Conservation (phyloP, 768 basidiomycete species). For the Tricholoma sp. region DNA sequence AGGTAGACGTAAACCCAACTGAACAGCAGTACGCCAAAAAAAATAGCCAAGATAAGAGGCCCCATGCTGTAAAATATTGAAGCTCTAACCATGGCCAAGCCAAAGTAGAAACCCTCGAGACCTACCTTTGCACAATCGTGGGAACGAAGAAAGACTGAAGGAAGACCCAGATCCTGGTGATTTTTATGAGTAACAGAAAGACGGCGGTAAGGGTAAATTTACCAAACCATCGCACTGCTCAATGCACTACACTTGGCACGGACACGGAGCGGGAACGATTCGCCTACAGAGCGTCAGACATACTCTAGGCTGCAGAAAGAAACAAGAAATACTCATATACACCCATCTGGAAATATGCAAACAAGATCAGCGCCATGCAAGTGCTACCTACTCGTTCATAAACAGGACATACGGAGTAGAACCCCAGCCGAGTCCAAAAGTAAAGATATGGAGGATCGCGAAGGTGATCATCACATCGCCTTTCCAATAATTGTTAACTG, state of each 20-base stretch:
- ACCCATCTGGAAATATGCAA: conserved; percentile 43
- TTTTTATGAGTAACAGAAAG: conserved; percentile 15
- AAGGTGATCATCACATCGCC: conserved; percentile 70
- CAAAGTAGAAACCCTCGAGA: not conserved
- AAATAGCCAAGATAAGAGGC: conserved; percentile 70
- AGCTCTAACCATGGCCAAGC: not conserved
- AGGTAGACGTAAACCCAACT: conserved; percentile 71
- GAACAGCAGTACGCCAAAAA: conserved; percentile 68
- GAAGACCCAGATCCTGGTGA: conserved; percentile 75
- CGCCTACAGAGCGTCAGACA: conserved; percentile 27
- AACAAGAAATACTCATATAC: conserved; percentile 42
- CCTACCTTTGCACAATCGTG: conserved; percentile 51
- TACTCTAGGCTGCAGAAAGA: not conserved
- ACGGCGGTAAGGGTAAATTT: not conserved
- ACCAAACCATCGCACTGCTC: conserved; percentile 51
- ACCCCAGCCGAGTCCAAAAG: conserved; percentile 73
- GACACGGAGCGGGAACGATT: conserved; percentile 79
- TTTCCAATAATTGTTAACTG: conserved; percentile 7
- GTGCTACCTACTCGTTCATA: not conserved
- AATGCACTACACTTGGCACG: conserved; percentile 74
- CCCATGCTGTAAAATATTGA: conserved; percentile 44
- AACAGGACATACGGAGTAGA: conserved; percentile 47
- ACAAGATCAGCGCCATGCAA: not conserved
- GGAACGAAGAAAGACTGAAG: conserved; percentile 70
- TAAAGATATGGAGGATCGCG: conserved; percentile 71